Base-by-base conservation (phyloP, 352 stramenopile species). In the Phytophthora tentaculata region DNA sequence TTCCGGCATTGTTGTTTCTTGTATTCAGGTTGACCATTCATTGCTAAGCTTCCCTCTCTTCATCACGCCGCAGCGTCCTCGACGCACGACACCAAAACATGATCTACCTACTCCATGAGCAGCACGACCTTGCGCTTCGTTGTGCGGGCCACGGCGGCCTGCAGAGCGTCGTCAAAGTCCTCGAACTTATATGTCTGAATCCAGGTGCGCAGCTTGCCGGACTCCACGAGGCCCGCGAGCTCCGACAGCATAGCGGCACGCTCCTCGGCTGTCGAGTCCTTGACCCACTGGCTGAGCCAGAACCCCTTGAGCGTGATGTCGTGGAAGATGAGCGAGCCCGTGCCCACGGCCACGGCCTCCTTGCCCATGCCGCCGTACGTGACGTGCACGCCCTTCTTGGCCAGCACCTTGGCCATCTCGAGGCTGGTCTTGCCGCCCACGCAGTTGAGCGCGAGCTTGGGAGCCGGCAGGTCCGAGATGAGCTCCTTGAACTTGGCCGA, bases 231-330 rank as follows among this genome's bases (percentile, higher is more conserved):
- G 14, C 56, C 61, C 22, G 86, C 84, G 43, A 94, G 77, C 77
- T 94, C 84, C 22, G 56, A 70, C 26, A 94, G 77, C 84, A 94
- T 92, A 50, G 73, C 73, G 35, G 70, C 53, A 57, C 86, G 86
- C 72, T 94, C 71, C 61, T 89, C 81, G 12, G 83, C 73, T 16
- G 63, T 79, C 62, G 84, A 70, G 52, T 89, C 61, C 77, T 92
- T 86, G 64, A 87, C 78, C 86, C 86, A 94, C 74, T 94, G 77
- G 71, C 86, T 92, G 51, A 95, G 80, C 80, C 90, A 97, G 60
- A 94, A 95, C 57, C 80, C 91, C 67, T 88, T 89, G 61, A 96
- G 84, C 73, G 84, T 89, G 52, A 97, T 96, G 76, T 93, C 84
- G 73, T 95, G 74, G 80, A 95, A 95, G 69, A 95, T 86, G 62